A percentile compares a stretch with the other conserved stretches of the same genome.
Evolutionary conservation across 768 basidiomycete genomes (phyloP).

Genomic region (Collybiopsis luxurians): DNA sequence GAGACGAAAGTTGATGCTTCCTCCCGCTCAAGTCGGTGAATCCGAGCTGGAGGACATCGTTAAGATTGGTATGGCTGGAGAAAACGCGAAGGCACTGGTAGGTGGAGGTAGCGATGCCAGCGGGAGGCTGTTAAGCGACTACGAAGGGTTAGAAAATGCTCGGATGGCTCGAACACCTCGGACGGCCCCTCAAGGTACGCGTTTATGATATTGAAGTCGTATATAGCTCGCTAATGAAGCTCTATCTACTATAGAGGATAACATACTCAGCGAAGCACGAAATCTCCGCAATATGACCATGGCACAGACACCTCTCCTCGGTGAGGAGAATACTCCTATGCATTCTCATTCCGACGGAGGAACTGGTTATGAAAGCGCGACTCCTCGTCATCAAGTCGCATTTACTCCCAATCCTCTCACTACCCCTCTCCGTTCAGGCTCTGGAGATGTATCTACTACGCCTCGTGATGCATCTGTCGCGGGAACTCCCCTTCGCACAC

Average conservation of each 20-base stretch:
- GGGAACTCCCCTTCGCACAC: conserved; percentile 90
- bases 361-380: conserved; percentile 93
- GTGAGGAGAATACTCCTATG: conserved; percentile 96
- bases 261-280: conserved; percentile 89
- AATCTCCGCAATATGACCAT: conserved; percentile 94
- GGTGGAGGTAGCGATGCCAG: conserved; percentile 81
- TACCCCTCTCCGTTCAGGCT: conserved; percentile 65
- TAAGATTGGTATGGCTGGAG: conserved; percentile 93
- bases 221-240: background rate
- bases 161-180: conserved; percentile 92
- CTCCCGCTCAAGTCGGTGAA: conserved; percentile 91
- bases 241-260: conserved; percentile 68
- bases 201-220: background rate
- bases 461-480: conserved; percentile 44
- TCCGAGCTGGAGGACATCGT: conserved; percentile 95
- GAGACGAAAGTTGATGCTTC: conserved; percentile 79
- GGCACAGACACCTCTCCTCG: conserved; percentile 90
- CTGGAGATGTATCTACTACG: conserved; percentile 47
- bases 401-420: conserved; percentile 97
- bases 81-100: conserved; percentile 84
- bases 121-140: conserved; percentile 85
- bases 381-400: conserved; percentile 85
- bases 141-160: conserved; percentile 85
- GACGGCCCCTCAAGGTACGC: conserved; percentile 90
- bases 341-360: conserved; percentile 72